Conservation (phyloP, 176 grass and related monocot species). For the Carex cristatella region DNA sequence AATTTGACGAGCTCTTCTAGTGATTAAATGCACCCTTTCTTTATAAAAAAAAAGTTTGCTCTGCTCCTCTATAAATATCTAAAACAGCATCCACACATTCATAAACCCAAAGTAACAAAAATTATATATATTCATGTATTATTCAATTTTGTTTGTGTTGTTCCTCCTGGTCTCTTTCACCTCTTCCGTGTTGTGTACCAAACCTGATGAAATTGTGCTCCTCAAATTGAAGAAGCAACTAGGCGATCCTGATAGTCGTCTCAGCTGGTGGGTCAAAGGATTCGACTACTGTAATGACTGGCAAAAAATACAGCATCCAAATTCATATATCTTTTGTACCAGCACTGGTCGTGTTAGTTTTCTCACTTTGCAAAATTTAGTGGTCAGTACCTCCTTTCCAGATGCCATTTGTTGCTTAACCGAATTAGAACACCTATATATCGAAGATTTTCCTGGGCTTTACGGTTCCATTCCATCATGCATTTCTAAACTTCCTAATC, state of each 20-base stretch:
- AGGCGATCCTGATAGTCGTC: background rate
- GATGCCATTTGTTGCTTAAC: background rate
- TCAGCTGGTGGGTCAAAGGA: background rate
- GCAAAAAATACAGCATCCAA: background rate
- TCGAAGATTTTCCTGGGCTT: background rate
- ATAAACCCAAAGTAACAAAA: background rate
- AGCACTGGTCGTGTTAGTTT: background rate
- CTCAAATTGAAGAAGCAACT: background rate
- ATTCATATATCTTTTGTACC: conserved; percentile 1
- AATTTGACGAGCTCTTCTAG: too few species aligned
- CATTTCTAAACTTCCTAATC: background rate
- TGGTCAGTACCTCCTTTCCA: background rate
- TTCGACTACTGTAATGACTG: background rate
- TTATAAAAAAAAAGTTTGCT: too few species aligned
- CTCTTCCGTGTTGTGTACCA: background rate
- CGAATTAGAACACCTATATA: background rate
- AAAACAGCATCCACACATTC: background rate
- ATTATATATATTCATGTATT: background rate
- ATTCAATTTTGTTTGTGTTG: background rate
- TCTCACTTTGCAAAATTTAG: background rate
- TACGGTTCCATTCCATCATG: background rate
- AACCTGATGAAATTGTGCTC: background rate
- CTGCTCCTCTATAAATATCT: background rate
- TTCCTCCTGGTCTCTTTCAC: background rate
- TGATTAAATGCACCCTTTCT: too few species aligned